Evolutionary conservation across 1,139 yeast genomes (phyloP), one percentile per base, ranked within the genome.

Genomic region (Magnusiomyces clavatus): DNA sequence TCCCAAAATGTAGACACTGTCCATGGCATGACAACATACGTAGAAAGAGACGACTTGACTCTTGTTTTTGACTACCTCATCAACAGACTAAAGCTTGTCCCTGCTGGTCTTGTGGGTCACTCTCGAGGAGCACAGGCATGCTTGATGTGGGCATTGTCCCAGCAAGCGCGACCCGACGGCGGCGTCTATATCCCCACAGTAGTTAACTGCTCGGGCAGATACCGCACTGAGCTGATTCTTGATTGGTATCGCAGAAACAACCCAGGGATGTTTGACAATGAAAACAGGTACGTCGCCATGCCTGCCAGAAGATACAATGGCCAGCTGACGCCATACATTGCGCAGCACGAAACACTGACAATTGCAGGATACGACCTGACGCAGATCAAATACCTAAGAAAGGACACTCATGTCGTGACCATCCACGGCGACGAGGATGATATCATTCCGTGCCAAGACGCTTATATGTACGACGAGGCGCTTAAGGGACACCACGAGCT

Each of bases 71-170:
- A 76, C 48, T 81, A 73, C 58, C 63, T 81, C 34, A 59, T 61
- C 52, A 41, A 52, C 2, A 43, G 51, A 65, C 67, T 54, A 68
- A 68, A 31, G 47, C 50, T 60, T 54, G 57, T 62, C 2, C 68
- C 87, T 12, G 78, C 60, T 49, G 63, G 67, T 2, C 65, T 87
- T 5, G 79, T 86, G 38, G 83, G 81, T 2, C 97, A 90, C 64
- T 86, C 96, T 0, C 71, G 97, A 55, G 97, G 95, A 3, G 74
- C 80, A 0, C 77, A 85, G 24, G 84, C 92, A n/a, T 79, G 82
- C 81, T 81, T 86, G 60, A 70, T 77, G 53, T 89, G 94, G 88
- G 82, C 83, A 1, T 54, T 75, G 44, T 59, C 66, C 48, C 79
- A 77, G 56, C 75, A 73, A 52, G 55, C 62, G 14, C 59, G 66